Evolutionary conservation across 116 monocot species (phyloP), one percentile per base, ranked within the genome.

Genomic region (Phalaenopsis hybrid): DNA sequence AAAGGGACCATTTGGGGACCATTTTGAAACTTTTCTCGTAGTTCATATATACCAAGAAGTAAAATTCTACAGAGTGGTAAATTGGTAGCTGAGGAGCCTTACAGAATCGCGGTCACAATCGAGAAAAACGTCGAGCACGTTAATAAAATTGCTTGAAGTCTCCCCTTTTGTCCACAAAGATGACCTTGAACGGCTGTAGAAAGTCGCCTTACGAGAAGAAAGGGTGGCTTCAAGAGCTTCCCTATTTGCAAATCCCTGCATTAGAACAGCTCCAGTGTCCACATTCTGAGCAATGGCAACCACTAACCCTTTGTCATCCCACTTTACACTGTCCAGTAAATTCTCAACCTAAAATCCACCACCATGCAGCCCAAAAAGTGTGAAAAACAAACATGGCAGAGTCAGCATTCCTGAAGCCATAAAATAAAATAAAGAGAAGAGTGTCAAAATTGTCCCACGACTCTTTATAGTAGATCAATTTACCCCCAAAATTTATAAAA

Each of bases 61-160:
- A 49, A 8, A 49, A 76, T 76, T 13, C 46, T 21, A 21, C 76
- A 76, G 45, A 44, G 23, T 12, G 0, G 8, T 23, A 25, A 81
- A 61, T 41, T 41, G 41, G 41, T 61, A 61, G 65, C 6, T 5
- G 48, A 74, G 34, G 78, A 78, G 37, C 44, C 91, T 78, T 85
- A 96, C 94, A 45, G 97, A 97, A 88, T 97, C 97, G 76, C 89
- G 90, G 79, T 97, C 94, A 78, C 94, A 94, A 63, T 97, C 97
- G 51, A 97, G 83, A 83, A 97, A 97, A 77, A 97, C 88, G 81
- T 97, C 97, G 69, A 89, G 81, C 28, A 97, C 97, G 81, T 94
- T 90, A 68, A 97, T 97, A 80, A 93, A 97, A 79, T 97, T 97
- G 80, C 81, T 86, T 7, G 97, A 97, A 68, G 97, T 94, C 82